phyloP scores from a whole-genome alignment of 441 rosid species.

The Syzygium syzygioides region DNA sequence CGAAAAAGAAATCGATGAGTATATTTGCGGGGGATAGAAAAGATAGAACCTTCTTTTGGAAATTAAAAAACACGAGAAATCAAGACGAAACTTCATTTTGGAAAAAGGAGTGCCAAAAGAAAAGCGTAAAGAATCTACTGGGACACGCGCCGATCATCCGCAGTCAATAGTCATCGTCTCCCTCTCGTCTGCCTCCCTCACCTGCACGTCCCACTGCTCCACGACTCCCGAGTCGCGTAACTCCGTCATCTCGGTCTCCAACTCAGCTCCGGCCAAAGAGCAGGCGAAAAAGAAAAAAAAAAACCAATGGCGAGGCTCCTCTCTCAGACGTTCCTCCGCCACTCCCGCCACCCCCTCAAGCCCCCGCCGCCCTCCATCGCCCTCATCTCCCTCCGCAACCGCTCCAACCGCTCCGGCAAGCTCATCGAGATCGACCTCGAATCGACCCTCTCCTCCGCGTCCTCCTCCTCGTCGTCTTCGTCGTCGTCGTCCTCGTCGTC shows the following conservation, averaged over 20 bases:
- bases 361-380: not conserved
- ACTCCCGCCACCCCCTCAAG: not conserved
- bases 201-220: not conserved
- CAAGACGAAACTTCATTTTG: not conserved
- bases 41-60: not conserved
- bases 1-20: too few relatives aligned
- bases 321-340: not conserved
- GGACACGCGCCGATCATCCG: not conserved
- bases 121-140: not conserved
- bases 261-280: not conserved
- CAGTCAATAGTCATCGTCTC: not conserved
- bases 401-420: conserved; percentile 3
- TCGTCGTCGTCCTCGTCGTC: not conserved
- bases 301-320: not conserved
- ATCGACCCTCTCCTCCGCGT: not conserved
- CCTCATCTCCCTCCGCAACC: not conserved
- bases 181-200: not conserved
- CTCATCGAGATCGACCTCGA: conserved; percentile 7
- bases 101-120: not conserved
- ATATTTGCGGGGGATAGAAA: not conserved
- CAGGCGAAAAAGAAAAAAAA: not conserved
- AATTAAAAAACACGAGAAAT: not conserved
- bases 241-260: not conserved
- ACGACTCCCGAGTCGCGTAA: not conserved
- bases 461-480: not conserved